phyloP scores from a whole-genome alignment of 495 filamentous ascomycete genomes.

The Pyronema domesticum region DNA sequence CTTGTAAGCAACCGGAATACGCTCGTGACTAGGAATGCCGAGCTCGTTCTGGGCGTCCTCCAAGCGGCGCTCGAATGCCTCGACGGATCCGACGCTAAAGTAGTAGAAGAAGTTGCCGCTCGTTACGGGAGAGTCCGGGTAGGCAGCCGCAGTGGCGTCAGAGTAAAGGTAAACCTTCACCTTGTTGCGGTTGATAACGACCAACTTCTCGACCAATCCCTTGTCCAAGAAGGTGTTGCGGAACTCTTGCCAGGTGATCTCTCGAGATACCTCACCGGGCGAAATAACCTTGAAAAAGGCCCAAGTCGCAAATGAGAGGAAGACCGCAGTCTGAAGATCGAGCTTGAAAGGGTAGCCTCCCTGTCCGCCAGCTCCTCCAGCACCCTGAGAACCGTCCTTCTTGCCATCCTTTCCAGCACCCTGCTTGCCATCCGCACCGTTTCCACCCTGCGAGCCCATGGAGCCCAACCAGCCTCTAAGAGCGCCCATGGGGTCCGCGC shows the following conservation, averaged over 20 bases:
- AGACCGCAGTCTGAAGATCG: slow-evolving; percentile 38
- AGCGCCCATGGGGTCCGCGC: not conserved
- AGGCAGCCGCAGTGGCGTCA: slow-evolving; percentile 56
- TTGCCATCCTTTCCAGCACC: not conserved
- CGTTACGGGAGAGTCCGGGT: slow-evolving; percentile 62
- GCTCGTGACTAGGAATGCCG: slow-evolving; percentile 60
- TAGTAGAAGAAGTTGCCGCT: slow-evolving; percentile 54
- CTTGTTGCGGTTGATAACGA: slow-evolving; percentile 50
- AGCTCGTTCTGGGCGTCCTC: slow-evolving; percentile 78
- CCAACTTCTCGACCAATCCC: slow-evolving; percentile 84
- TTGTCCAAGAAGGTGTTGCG: slow-evolving; percentile 81
- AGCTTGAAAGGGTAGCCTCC: slow-evolving; percentile 30
- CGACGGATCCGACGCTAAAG: slow-evolving; percentile 88
- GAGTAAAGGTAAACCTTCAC: slow-evolving; percentile 74
- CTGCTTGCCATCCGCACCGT: not conserved
- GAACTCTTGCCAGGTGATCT: slow-evolving; percentile 97
- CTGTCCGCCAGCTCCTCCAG: not conserved
- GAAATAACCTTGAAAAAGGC: slow-evolving; percentile 41
- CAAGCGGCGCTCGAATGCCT: slow-evolving; percentile 72
- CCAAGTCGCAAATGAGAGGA: slow-evolving; percentile 43
- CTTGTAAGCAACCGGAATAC: slow-evolving; percentile 82
- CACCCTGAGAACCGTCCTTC: not conserved
- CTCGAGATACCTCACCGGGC: slow-evolving; percentile 47
- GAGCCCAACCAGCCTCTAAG: not conserved
- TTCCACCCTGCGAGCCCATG: not conserved